Evolutionary conservation across 176 grass and related monocot genomes (phyloP).

Genomic region (Dactylis glomerata): DNA sequence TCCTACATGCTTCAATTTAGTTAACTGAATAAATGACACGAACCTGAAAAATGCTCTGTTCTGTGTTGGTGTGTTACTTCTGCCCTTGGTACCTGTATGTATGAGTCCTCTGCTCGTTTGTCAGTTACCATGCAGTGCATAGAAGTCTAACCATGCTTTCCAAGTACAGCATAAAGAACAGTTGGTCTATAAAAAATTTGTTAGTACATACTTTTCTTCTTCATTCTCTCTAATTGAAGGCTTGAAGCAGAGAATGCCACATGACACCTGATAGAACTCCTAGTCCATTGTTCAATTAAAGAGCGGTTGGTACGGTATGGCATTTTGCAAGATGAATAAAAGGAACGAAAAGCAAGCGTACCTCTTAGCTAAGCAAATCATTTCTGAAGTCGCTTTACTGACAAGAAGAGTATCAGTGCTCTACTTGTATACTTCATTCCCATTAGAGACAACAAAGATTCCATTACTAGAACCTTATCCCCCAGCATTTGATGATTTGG

Average conservation of each 20-base stretch:
- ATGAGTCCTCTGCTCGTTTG: not conserved
- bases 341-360: not conserved
- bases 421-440: not conserved
- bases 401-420: conserved; percentile 2
- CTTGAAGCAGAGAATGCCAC: conserved; percentile 12
- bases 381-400: conserved; percentile 19
- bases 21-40: not conserved
- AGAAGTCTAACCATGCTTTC: not conserved
- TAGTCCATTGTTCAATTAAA: not conserved
- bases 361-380: conserved; percentile 7
- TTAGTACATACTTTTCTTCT: not conserved
- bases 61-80: not conserved
- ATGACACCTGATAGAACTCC: not conserved
- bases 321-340: not conserved
- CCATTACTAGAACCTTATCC: not conserved
- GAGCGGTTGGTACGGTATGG: not conserved
- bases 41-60: not conserved
- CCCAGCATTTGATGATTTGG: not conserved
- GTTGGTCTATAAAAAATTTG: not conserved
- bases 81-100: not conserved
- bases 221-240: not conserved
- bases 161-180: not conserved
- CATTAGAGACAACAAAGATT: conserved; percentile 5
- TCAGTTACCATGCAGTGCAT: not conserved
- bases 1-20: not conserved